A percentile compares a stretch with the other conserved stretches of the same genome.
phyloP scores from a whole-genome alignment of 495 filamentous ascomycete genomes.

The Hamigera avellanea region DNA sequence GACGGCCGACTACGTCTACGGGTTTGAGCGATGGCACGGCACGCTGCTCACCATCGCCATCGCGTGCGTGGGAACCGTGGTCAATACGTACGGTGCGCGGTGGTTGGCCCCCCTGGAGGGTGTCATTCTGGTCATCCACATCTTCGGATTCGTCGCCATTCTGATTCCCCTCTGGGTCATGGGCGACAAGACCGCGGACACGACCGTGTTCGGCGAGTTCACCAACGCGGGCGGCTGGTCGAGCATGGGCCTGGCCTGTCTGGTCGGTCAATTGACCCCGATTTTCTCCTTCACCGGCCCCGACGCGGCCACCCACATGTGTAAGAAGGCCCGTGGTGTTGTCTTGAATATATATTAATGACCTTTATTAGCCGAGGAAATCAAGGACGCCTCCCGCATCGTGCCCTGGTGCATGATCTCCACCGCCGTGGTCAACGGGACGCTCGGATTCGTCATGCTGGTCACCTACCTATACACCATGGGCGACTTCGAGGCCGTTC shows the following conservation, averaged over 20 bases:
- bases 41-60: conserved; percentile 33
- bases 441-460: conserved; percentile 26
- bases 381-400: conserved; percentile 24
- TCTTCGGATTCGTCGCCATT: conserved; percentile 39
- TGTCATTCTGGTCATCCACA: conserved; percentile 31
- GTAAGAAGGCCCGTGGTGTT: too few species aligned
- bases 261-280: conserved; percentile 28
- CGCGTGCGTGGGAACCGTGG: conserved; percentile 21
- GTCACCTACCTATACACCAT: conserved; percentile 31
- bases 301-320: conserved; percentile 29
- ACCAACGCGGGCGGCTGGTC: conserved; percentile 35
- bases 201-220: conserved; percentile 34
- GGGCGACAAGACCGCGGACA: conserved; percentile 17
- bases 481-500: conserved; percentile 21
- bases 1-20: too few species aligned
- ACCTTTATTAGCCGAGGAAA: conserved; percentile 35
- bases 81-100: conserved; percentile 18
- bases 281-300: conserved; percentile 31
- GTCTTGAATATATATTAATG: too few species aligned
- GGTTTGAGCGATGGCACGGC: too few species aligned
- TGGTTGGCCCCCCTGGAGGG: conserved; percentile 32
- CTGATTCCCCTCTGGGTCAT: conserved; percentile 34
- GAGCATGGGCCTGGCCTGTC: conserved; percentile 27
- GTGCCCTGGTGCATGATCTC: conserved; percentile 29
- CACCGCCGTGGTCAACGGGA: conserved; percentile 21